These are phyloP conservation scores for Kodamaea ohmeri DNA, from an alignment of 1,139 yeast genomes.

Conservation along the genomic window DNA sequence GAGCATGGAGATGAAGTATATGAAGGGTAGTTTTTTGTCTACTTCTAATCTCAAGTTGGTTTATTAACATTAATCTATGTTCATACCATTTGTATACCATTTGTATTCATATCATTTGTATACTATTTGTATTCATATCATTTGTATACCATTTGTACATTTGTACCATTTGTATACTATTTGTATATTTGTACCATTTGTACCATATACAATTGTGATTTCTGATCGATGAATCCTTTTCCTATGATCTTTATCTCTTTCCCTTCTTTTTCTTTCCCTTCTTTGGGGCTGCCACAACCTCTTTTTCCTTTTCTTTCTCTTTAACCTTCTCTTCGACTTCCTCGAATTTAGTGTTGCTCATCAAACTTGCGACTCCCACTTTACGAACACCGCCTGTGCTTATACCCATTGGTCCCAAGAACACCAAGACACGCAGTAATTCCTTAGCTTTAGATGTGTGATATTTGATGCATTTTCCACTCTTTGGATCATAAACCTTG, in stretches of 20 bases:
- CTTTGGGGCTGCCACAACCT: constrained; percentile 10
- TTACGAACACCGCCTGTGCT: constrained; percentile 28
- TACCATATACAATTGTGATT: not conserved
- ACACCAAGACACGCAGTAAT: constrained; percentile 71
- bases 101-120: too few relatives aligned
- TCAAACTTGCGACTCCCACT: constrained; percentile 40
- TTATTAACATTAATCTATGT: too few relatives aligned
- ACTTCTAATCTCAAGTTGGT: too few relatives aligned
- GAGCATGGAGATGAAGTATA: too few relatives aligned
- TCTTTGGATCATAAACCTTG: constrained; percentile 68
- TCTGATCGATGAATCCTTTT: not conserved
- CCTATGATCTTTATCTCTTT: constrained; percentile 2
- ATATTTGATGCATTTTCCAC: constrained; percentile 65
- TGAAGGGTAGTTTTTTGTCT: too few relatives aligned
- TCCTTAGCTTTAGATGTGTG: constrained; percentile 70
- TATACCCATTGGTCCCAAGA: constrained; percentile 84
- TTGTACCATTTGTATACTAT: too few relatives aligned
- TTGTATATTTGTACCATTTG: too few relatives aligned
- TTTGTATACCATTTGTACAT: too few relatives aligned
- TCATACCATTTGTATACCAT: too few relatives aligned
- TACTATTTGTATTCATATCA: too few relatives aligned
- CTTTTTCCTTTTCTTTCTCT: constrained; percentile 10
- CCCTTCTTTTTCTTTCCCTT: constrained; percentile 12
- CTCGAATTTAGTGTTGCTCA: constrained; percentile 41
- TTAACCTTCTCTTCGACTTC: constrained; percentile 16